Percentiles rank a stretch among this genome's conserved stretches.
Conservation (phyloP, 148 eudicot genomes). For the Nepenthes gracilis region DNA sequence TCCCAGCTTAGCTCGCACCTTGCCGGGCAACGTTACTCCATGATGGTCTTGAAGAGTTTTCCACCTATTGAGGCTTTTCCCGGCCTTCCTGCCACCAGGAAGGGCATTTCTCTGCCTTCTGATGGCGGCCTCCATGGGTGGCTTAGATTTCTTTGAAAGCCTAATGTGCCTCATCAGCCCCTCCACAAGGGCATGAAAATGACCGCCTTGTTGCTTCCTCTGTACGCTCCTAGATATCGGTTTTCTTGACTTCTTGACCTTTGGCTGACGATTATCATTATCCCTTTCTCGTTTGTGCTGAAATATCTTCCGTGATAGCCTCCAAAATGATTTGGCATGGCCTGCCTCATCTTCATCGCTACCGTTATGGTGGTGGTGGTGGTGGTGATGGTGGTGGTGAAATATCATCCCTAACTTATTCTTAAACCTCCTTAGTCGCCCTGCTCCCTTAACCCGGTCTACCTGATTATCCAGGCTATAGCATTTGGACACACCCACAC, state of each 20-base stretch:
- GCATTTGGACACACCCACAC: conserved; percentile 7
- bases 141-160: conserved; percentile 35
- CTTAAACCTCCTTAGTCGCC: conserved; percentile 37
- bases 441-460: conserved; percentile 11
- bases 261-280: not conserved
- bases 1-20: conserved; percentile 26
- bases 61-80: conserved; percentile 30
- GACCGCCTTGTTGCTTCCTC: conserved; percentile 24
- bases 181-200: conserved; percentile 32
- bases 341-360: conserved; percentile 12
- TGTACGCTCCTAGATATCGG: conserved; percentile 12
- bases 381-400: conserved; percentile 74
- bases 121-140: conserved; percentile 8
- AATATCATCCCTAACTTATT: conserved; percentile 51
- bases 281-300: conserved; percentile 1
- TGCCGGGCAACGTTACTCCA: conserved; percentile 24
- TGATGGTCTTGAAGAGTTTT: conserved; percentile 19
- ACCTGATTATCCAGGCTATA: conserved; percentile 2
- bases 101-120: conserved; percentile 8
- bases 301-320: conserved; percentile 20
- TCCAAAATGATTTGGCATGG: conserved; percentile 19
- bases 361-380: conserved; percentile 38
- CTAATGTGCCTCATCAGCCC: conserved; percentile 35
- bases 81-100: conserved; percentile 9
- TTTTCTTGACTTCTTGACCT: conserved; percentile 16